Base-by-base conservation (phyloP, 2,329 filamentous ascomycete genomes). In the Colletotrichum tropicale region DNA sequence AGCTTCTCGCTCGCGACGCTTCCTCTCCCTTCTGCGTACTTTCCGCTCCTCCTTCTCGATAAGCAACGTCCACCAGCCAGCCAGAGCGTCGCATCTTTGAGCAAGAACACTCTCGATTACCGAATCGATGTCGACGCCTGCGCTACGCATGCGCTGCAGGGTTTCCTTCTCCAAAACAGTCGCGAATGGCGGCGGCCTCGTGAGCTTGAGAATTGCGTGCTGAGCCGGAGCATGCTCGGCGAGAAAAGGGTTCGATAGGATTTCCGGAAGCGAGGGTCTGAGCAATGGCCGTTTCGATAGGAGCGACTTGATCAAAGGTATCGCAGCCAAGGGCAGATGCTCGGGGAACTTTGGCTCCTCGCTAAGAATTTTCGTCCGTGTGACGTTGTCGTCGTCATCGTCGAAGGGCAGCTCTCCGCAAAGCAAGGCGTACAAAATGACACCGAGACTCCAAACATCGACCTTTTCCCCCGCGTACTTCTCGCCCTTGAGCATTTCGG, bases 401-500 rank as follows among this genome's bases (percentile, higher is more conserved):
- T 99, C 97, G 80, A 98, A 99, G 0, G 97, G 97, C 55, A 99
- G 88, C 84, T 97, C 95, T 71, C 95, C 95, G 77, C 93, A 95
- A 30, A 98, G 87, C 74, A 98, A 86, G 65, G 95, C 95, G 81
- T 96, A 97, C 2, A 97, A 88, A 76, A 98, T 97, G 71, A 98
- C 93, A 15, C 95, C 95, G 78, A 98, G 83, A 81, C 95, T 97
- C 95, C 95, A 99, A 6, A 99, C 96, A 81, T 99, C 97, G 65
- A 99, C 96, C 87, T 98, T 98, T 87, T 98, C 96, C 30, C 96
- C 96, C 0, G 96, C 97, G 83, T 99, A 99, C 84, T 98, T 98
- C 84, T 99, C 97, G 52, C 96, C 97, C 84, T 97, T 98, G 55
- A 99, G 89, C 97, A 99, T 99, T 85, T 99, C 97, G 3, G 97